Conservation (phyloP, 2,329 filamentous ascomycete species). For the Trichoderma gracile region DNA sequence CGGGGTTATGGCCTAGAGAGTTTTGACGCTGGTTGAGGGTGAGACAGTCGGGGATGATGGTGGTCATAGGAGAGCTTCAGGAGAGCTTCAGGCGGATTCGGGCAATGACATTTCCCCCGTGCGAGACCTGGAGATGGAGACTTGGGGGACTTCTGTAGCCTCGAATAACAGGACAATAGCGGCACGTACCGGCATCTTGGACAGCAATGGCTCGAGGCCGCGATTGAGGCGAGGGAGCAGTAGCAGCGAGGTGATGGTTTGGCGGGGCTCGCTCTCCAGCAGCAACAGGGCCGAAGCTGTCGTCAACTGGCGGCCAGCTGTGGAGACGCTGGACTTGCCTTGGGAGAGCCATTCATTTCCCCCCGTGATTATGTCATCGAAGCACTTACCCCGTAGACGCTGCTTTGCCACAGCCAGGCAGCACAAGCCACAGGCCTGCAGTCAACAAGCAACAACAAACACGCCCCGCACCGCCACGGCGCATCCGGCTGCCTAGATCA, state of each 20-base stretch:
- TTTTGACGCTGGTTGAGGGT: neutral
- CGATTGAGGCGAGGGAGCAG: conserved; percentile 21
- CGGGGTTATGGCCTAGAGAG: conserved; percentile 12
- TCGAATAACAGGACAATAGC: conserved; percentile 26
- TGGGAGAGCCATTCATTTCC: neutral
- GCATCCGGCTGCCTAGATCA: conserved; percentile 41
- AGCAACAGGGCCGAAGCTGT: conserved; percentile 26
- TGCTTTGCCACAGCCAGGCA: conserved; percentile 4
- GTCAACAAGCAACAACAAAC: too few species aligned
- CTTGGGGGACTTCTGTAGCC: neutral
- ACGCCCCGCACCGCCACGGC: conserved; percentile 4
- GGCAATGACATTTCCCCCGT: neutral
- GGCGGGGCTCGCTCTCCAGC: conserved; percentile 26
- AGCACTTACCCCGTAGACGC: too few species aligned
- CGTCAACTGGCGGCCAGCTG: conserved; percentile 25
- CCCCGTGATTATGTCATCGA: neutral
- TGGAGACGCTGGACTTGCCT: neutral
- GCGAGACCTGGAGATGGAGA: neutral
- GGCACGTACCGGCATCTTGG: conserved; percentile 51
- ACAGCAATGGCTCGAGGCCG: conserved; percentile 34
- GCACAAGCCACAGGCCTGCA: neutral
- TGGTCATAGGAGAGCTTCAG: neutral
- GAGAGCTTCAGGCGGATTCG: neutral
- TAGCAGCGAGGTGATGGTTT: conserved; percentile 23
- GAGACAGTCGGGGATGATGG: too few species aligned